Conservation (phyloP, 495 filamentous ascomycete species). For the Filosporella fistucella region DNA sequence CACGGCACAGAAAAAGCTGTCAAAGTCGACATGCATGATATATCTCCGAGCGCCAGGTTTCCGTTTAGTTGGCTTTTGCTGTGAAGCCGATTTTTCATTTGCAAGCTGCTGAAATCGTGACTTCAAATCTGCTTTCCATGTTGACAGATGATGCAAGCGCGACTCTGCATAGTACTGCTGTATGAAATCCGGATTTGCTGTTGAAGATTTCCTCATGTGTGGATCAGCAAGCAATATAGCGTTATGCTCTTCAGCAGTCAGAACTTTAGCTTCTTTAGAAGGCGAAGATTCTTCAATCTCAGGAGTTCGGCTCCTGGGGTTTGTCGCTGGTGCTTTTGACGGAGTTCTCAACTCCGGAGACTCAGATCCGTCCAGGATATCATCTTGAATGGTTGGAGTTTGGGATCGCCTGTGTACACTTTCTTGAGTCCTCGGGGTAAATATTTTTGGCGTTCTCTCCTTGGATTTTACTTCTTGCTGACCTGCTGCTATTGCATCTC, state of each 20-base stretch:
- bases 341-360: background rate
- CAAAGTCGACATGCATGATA: conserved; percentile 93
- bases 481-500: background rate
- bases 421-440: too few relatives aligned
- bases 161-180: conserved; percentile 93
- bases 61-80: conserved; percentile 40
- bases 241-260: conserved; percentile 92
- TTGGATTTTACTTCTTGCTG: too few relatives aligned
- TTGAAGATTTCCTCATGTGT: conserved; percentile 75
- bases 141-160: conserved; percentile 88
- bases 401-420: too few relatives aligned
- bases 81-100: conserved; percentile 58
- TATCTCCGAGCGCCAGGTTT: conserved; percentile 67
- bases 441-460: too few relatives aligned
- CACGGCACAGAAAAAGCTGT: conserved; percentile 95
- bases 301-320: conserved; percentile 1
- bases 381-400: too few relatives aligned
- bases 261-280: conserved; percentile 29
- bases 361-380: background rate
- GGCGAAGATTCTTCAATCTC: conserved; percentile 8
- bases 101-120: conserved; percentile 76
- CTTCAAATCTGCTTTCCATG: conserved; percentile 93
- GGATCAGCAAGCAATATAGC: conserved; percentile 75
- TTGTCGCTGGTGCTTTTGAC: background rate
- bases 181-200: conserved; percentile 85